Evolutionary conservation across 495 filamentous ascomycete species (phyloP).

Genomic region (Aspergillus biplanus): DNA sequence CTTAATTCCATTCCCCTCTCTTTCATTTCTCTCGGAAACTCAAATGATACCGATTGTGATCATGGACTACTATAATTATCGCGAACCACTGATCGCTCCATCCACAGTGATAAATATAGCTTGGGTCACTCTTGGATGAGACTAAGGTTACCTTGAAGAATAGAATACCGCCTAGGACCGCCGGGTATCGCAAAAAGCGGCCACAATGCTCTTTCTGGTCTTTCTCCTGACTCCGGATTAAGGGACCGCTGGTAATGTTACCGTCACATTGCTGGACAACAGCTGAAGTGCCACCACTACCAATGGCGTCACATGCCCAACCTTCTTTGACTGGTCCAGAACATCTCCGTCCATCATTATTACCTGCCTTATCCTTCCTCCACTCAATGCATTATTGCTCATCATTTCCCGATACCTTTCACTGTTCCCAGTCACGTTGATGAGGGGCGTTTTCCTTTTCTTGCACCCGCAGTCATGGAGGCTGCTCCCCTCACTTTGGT

Average conservation of each 20-base stretch:
- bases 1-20: too few species aligned
- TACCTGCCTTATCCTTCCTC: not conserved
- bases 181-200: not conserved
- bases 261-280: conserved; percentile 13
- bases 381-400: not conserved
- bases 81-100: not conserved
- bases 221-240: conserved; percentile 1
- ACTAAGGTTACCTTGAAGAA: not conserved
- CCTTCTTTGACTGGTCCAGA: not conserved
- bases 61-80: too few species aligned
- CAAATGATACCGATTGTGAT: too few species aligned
- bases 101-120: not conserved
- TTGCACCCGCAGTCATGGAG: conserved; percentile 53
- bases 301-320: conserved; percentile 18
- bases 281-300: not conserved
- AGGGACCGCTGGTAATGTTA: conserved; percentile 16
- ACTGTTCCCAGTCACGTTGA: not conserved
- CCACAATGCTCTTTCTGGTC: not conserved
- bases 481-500: conserved; percentile 63
- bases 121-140: not conserved
- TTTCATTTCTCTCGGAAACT: too few species aligned
- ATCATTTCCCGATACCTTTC: not conserved
- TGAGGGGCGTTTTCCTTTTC: not conserved
- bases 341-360: not conserved
- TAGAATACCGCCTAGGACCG: not conserved